A percentile compares a stretch with the other conserved stretches of the same genome.
phyloP scores from a whole-genome alignment of 345 rosid species.

The Aegle marmelos region DNA sequence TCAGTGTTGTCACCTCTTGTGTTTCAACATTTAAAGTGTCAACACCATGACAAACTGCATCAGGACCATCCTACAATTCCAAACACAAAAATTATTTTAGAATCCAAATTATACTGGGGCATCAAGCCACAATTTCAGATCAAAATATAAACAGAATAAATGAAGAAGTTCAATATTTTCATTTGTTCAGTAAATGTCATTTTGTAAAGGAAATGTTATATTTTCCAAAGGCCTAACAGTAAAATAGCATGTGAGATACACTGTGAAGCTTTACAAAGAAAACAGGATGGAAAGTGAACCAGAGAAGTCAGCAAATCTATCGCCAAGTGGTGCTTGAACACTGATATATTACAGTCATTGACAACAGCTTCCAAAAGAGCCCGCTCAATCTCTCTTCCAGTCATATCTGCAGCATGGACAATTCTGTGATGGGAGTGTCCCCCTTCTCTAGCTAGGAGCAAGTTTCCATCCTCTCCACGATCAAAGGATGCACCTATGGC shows the following conservation, averaged over 20 bases:
- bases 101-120: neutral
- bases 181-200: neutral
- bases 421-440: conserved; percentile 94
- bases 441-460: conserved; percentile 96
- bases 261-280: neutral
- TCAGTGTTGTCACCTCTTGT: conserved; percentile 54
- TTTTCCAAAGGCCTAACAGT: neutral
- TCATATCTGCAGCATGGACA: conserved; percentile 98
- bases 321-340: conserved; percentile 88
- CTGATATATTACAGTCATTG: conserved; percentile 68
- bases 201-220: neutral
- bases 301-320: conserved; percentile 88
- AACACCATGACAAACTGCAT: conserved; percentile 79
- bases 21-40: conserved; percentile 84
- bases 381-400: conserved; percentile 96
- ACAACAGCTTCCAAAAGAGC: conserved; percentile 81
- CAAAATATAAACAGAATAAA: conserved; percentile 3
- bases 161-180: neutral
- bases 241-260: neutral
- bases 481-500: conserved; percentile 96
- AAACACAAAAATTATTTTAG: conserved; percentile 20
- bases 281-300: conserved; percentile 34
- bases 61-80: conserved; percentile 59
- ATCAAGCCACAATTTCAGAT: neutral
- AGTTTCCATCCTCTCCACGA: conserved; percentile 90